Base-by-base conservation (phyloP, 331 rosid genomes). In the Stylosanthes scabra region DNA sequence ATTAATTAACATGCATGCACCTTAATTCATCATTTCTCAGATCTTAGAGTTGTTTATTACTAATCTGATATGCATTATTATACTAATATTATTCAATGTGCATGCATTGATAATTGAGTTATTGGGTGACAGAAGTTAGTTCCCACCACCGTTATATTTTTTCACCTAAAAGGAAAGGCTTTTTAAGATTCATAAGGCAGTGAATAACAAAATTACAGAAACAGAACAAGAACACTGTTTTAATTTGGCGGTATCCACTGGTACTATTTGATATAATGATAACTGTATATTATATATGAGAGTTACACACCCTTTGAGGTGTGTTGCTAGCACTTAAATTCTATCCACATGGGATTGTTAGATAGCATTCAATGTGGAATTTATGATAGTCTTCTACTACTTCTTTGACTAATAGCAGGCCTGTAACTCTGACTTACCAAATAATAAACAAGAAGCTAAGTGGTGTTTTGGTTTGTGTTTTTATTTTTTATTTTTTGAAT, bases 331-430 rank as follows among this genome's bases (percentile, higher is more conserved):
- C 41, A 45, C 50, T 69, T 51, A 57, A 52, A 76, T 79, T 75
- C 74, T 76, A 75, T 39, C 34, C 86, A 79, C 84, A 72, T 85
- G 86, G 74, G 25, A 46, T 49, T 52, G 77, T 74, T 54, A 46
- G 56, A 40, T 15, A 5, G 78, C 82, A 85, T 42, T 79, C 55
- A 80, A 74, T 83, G 1, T 68, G 72, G 5, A 80, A 54, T 74
- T 79, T 62, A 80, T 15, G 68, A 74, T 57, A 60, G 40, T 44
- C 25, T 34, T 44, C n/a, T 34, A 59, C 37, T 46, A 61, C 16
- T 11, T 55, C 42, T 68, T 60, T 28, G 42, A 58, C 51, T 47
- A 42, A 56, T 52, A 52, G 55, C 70, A 44, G 25, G 1, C 25
- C 25, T 20, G 25, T 7, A 68, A 42, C 5, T 41, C 74, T 27